Evolutionary conservation across 176 grass and related monocot species (phyloP), one percentile per base, ranked within the genome.

Genomic region (Stipa capillata): DNA sequence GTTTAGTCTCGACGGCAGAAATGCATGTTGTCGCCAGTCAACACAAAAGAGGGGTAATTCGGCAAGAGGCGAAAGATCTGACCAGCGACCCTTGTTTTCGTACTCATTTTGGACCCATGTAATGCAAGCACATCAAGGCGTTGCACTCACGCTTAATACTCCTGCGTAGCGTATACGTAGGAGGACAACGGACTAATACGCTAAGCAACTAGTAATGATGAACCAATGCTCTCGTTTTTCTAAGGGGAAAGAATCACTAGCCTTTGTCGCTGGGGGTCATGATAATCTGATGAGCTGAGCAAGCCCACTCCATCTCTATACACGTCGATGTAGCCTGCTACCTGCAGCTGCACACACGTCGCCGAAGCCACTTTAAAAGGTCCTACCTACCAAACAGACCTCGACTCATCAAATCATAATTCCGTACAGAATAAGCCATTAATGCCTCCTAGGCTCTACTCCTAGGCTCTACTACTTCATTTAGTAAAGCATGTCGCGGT

Each of bases 161-260:
- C 32, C 37, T 12, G 55, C 69, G 69, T 82, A 62, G 69, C 44
- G 69, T 83, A 21, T 3, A 83, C 80, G 69, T 20, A 52, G 50
- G 12, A 8, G 35, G 17, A 35, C 58, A 64, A 75, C 44, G 47
- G 44, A 51, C 34, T 9, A 13, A 39, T 33, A 49, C 29, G 29
- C 17, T 56, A 51, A 0, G 42, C 21, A 41, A 28, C 44, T 6
- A 69, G 56, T 57, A 53, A 10, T 2, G 20, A 54, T 24, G 50
- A 21, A n/a, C 9, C 50, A 41, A 41, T 41, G 8, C 1, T n/a
- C n/a, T n/a, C n/a, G n/a, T n/a, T n/a, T n/a, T n/a, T n/a, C n/a
- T n/a, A n/a, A n/a, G n/a, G n/a, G n/a, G n/a, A n/a, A n/a, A n/a
- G n/a, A n/a, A n/a, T n/a, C 7, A 52, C 28, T 32, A 31, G 14